Conservation (phyloP, 768 basidiomycete species). For the Lanmaoa pseudosensibilis region DNA sequence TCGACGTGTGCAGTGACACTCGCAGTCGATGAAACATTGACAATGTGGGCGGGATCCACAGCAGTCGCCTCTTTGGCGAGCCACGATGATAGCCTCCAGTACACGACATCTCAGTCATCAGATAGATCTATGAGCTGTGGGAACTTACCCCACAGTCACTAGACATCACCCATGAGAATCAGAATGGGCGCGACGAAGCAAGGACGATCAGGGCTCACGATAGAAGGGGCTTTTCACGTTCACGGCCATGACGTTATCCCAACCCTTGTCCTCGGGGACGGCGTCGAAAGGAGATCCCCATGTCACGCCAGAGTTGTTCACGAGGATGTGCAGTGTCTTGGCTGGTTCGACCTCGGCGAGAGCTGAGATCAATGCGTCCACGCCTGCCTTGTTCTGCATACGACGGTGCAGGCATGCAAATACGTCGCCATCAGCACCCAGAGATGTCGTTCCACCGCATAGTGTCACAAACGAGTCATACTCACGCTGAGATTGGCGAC, state of each 20-base stretch:
- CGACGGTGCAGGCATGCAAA: neutral
- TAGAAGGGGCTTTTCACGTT: slow-evolving; percentile 89
- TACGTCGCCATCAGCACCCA: neutral
- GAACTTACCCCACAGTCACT: slow-evolving; percentile 47
- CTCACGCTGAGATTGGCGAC: slow-evolving; percentile 72
- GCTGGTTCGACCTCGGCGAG: slow-evolving; percentile 62
- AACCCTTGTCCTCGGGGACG: slow-evolving; percentile 79
- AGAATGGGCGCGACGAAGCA: neutral
- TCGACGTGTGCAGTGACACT: slow-evolving; percentile 55
- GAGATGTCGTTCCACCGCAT: neutral
- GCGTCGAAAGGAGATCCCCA: slow-evolving; percentile 74
- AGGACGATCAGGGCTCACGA: slow-evolving; percentile 42
- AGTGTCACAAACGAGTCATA: too few relatives aligned
- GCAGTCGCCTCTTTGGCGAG: slow-evolving; percentile 65
- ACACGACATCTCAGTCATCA: neutral
- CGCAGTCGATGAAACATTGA: slow-evolving; percentile 79
- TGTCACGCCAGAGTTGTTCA: slow-evolving; percentile 80
- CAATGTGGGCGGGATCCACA: slow-evolving; percentile 68
- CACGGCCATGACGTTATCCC: slow-evolving; percentile 80
- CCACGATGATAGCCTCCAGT: slow-evolving; percentile 40
- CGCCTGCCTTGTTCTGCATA: slow-evolving; percentile 73
- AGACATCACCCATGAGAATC: neutral
- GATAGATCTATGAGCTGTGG: neutral
- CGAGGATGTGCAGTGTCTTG: slow-evolving; percentile 72
- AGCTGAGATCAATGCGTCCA: slow-evolving; percentile 65